phyloP scores from a whole-genome alignment of 208 protist species.

The Acanthamoeba rhysodes region DNA sequence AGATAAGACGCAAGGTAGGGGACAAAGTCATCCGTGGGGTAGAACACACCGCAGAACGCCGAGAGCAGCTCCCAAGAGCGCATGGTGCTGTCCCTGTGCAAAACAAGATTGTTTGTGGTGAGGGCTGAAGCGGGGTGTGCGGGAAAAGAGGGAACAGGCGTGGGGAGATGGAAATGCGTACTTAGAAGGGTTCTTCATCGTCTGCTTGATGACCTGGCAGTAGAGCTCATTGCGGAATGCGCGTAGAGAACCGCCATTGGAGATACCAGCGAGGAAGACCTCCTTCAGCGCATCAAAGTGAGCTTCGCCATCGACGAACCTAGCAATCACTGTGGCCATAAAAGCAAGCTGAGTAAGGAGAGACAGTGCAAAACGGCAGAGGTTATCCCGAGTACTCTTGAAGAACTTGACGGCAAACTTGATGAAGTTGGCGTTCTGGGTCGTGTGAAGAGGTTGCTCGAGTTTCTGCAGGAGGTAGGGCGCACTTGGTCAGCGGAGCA shows the following conservation, averaged over 20 bases:
- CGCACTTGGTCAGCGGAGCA: background rate
- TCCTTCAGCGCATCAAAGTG: background rate
- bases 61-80: constrained; percentile 20
- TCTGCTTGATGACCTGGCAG: constrained; percentile 61
- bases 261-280: constrained; percentile 1
- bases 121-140: background rate
- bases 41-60: constrained; percentile 21
- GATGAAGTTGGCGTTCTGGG: background rate
- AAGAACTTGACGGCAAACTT: constrained; percentile 48
- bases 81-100: background rate
- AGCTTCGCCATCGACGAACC: constrained; percentile 13
- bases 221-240: constrained; percentile 46
- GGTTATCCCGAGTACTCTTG: constrained; percentile 2
- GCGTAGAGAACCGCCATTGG: background rate
- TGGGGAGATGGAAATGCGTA: no score
- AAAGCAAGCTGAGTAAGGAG: background rate
- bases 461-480: background rate
- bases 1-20: background rate
- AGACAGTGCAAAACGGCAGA: background rate
- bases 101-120: background rate
- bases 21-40: constrained; percentile 11
- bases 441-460: background rate
- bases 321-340: background rate
- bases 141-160: background rate
- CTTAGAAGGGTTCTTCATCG: constrained; percentile 19